Conservation (phyloP, 2,329 filamentous ascomycete genomes). For the Fusarium liriodendri region DNA sequence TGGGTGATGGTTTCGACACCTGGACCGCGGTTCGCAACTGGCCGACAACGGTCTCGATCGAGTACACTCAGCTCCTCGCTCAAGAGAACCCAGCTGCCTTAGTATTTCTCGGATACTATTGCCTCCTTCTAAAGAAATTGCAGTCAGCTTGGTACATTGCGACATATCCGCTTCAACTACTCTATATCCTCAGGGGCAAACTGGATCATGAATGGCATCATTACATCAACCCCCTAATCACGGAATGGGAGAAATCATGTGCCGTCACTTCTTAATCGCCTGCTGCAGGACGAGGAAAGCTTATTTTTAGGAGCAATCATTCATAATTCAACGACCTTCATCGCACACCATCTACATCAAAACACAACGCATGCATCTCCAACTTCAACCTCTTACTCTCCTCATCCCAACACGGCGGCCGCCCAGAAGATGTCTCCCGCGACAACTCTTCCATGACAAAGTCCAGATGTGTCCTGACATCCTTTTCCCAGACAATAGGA, state of each 20-base stretch:
- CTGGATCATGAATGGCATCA: background rate
- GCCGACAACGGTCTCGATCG: conserved; percentile 7
- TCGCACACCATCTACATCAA: background rate
- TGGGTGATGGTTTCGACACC: background rate
- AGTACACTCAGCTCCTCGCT: conserved; percentile 8
- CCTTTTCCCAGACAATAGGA: background rate
- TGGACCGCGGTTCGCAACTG: conserved; percentile 10
- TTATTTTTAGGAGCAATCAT: background rate
- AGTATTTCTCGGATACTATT: conserved; percentile 15
- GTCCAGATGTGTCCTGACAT: background rate
- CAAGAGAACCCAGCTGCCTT: conserved; percentile 8
- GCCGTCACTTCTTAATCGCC: background rate
- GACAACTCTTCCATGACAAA: background rate
- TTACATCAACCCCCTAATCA: background rate
- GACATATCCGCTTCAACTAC: background rate
- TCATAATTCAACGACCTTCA: background rate
- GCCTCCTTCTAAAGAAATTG: conserved; percentile 15
- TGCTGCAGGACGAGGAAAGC: background rate
- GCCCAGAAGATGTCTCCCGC: too few relatives aligned
- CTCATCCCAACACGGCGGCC: background rate
- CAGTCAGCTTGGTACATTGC: conserved; percentile 7
- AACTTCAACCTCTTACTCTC: background rate
- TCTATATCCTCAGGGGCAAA: background rate
- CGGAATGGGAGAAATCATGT: background rate
- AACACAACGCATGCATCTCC: background rate